A percentile compares a stretch with the other conserved stretches of the same genome.
These are phyloP conservation scores for Diplodia intermedia DNA, from an alignment of 2,329 filamentous ascomycete species.

Conservation along the genomic window DNA sequence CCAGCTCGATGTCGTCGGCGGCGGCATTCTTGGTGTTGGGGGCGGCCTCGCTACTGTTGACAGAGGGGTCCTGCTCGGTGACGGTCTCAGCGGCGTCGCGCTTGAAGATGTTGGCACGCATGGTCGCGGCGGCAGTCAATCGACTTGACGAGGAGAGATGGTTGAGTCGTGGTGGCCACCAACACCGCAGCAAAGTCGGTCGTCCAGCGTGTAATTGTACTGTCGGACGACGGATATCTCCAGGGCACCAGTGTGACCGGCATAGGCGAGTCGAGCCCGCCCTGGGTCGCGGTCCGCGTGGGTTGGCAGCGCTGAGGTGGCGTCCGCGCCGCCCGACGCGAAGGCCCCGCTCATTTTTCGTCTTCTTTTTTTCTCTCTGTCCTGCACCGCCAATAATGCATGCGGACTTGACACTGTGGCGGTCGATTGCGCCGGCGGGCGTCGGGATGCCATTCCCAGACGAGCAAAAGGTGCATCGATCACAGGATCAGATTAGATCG, in stretches of 20 bases:
- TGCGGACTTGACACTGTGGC: neutral
- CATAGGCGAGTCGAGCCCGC: constrained; percentile 6
- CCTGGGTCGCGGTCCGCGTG: neutral
- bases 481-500: constrained; percentile 22
- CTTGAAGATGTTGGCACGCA: constrained; percentile 21
- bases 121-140: neutral
- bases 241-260: neutral
- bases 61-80: neutral
- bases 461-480: constrained; percentile 5
- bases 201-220: constrained; percentile 11
- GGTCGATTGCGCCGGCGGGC: neutral
- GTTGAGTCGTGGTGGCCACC: neutral
- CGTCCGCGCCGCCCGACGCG: constrained; percentile 8
- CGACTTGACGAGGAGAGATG: neutral
- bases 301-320: neutral
- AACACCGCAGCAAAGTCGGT: neutral
- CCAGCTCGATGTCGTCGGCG: neutral
- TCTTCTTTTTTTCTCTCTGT: neutral
- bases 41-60: neutral
- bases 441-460: constrained; percentile 11
- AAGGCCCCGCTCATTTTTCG: constrained; percentile 20
- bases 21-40: neutral
- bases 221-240: constrained; percentile 1
- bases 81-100: constrained; percentile 3
- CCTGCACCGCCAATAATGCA: neutral